phyloP scores from a whole-genome alignment of 768 basidiomycete genomes.

The Termitomyces sp. region DNA sequence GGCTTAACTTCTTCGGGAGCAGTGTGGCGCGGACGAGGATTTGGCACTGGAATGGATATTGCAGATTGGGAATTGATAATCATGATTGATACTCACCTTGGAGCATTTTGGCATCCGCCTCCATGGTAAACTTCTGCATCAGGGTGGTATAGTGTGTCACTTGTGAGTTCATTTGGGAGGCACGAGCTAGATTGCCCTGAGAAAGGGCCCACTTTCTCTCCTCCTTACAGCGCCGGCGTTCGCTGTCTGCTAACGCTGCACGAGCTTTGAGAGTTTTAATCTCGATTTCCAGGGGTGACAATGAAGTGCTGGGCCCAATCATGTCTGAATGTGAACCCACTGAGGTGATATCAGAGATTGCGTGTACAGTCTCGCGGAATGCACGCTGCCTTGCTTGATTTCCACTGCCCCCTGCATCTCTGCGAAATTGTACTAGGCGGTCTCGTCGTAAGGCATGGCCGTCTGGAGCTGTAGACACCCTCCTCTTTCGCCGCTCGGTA shows the following conservation, averaged over 20 bases:
- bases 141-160: constrained; percentile 77
- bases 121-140: constrained; percentile 76
- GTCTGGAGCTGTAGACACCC: constrained; percentile 14
- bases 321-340: constrained; percentile 68
- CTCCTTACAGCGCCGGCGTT: constrained; percentile 79
- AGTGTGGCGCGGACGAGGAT: constrained; percentile 14
- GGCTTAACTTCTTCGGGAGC: constrained; percentile 21
- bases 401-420: constrained; percentile 35
- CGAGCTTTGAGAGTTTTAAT: constrained; percentile 72
- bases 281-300: constrained; percentile 70
- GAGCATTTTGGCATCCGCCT: constrained; percentile 67
- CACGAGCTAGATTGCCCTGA: constrained; percentile 71
- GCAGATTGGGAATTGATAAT: background rate
- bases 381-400: constrained; percentile 23
- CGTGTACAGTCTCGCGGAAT: constrained; percentile 22
- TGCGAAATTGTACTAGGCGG: constrained; percentile 45
- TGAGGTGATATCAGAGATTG: constrained; percentile 59
- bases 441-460: constrained; percentile 25
- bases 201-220: constrained; percentile 86
- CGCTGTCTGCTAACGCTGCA: constrained; percentile 79
- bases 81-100: constrained; percentile 45
- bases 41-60: constrained; percentile 11
- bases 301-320: constrained; percentile 51
- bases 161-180: constrained; percentile 79
- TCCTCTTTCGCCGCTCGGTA: constrained; percentile 30